These are phyloP conservation scores for Linnemannia hyalina DNA, from an alignment of 192 early-diverging fungal genomes.

Conservation along the genomic window DNA sequence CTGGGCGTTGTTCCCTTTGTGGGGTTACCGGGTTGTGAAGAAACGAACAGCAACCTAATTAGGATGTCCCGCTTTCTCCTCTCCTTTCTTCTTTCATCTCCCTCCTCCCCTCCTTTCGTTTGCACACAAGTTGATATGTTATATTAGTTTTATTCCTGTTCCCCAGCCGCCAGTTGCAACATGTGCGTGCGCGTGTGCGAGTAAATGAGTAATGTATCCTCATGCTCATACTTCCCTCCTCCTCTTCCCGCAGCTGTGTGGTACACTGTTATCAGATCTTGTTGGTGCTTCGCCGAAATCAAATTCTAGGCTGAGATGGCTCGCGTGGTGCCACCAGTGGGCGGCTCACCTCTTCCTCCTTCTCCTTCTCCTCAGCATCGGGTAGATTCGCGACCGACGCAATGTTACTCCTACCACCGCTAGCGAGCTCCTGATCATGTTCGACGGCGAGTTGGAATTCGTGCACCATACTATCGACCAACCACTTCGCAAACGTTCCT, in stretches of 20 bases:
- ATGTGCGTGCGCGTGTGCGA: too few relatives aligned
- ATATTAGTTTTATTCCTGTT: neutral
- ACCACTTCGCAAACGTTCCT: conserved; percentile 10
- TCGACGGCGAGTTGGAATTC: neutral
- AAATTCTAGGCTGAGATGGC: neutral
- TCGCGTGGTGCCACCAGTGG: neutral
- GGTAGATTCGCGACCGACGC: neutral
- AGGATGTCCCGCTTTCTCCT: neutral
- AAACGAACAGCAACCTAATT: neutral
- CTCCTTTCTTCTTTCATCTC: neutral
- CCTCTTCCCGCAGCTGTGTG: too few relatives aligned
- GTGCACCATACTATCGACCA: conserved; percentile 6
- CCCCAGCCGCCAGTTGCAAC: too few relatives aligned
- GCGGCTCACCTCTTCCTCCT: neutral
- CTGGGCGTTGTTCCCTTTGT: neutral
- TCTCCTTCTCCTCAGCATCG: neutral
- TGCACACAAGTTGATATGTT: neutral
- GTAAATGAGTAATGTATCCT: too few relatives aligned
- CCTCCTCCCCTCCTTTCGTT: neutral
- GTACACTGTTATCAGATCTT: neutral
- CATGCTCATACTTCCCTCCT: neutral
- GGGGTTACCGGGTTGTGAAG: neutral
- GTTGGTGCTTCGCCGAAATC: conserved; percentile 6
- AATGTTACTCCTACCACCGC: neutral
- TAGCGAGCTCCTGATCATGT: neutral